Evolutionary conservation across 2,329 filamentous ascomycete species (phyloP).

Genomic region (Pseudocercospora pini-densiflorae): DNA sequence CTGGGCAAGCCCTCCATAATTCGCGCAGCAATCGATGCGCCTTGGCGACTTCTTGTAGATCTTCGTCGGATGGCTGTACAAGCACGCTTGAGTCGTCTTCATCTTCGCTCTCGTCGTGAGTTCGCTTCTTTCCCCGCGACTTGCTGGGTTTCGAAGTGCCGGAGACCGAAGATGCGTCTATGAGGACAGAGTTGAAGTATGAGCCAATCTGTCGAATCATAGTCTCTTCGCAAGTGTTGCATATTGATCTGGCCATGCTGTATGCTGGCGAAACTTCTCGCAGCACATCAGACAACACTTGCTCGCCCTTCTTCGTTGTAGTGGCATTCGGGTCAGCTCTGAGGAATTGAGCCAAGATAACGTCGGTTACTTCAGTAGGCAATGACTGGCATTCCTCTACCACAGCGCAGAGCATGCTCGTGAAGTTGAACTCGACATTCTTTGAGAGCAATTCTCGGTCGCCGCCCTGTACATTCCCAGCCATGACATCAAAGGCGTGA

Average conservation of each 20-base stretch:
- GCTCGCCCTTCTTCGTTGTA: slow-evolving; percentile 50
- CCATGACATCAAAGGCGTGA: slow-evolving; percentile 89
- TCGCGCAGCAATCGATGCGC: slow-evolving; percentile 89
- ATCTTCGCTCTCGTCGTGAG: slow-evolving; percentile 46
- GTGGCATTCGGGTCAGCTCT: slow-evolving; percentile 73
- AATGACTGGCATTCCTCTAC: slow-evolving; percentile 84
- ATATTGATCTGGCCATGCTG: slow-evolving; percentile 94
- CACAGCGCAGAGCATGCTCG: slow-evolving; percentile 78
- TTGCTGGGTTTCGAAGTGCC: slow-evolving; percentile 46
- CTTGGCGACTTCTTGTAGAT: slow-evolving; percentile 85
- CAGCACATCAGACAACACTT: slow-evolving; percentile 43
- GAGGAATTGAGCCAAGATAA: slow-evolving; percentile 94
- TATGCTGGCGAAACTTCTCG: slow-evolving; percentile 93
- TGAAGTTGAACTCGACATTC: slow-evolving; percentile 93
- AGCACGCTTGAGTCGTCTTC: slow-evolving; percentile 44
- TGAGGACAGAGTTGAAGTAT: slow-evolving; percentile 96
- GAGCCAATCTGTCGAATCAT: slow-evolving; percentile 94
- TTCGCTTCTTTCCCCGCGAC: slow-evolving; percentile 52
- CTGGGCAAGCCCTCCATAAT: slow-evolving; percentile 88
- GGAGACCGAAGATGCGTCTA: slow-evolving; percentile 68
- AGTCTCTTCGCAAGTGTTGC: slow-evolving; percentile 85
- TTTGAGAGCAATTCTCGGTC: slow-evolving; percentile 84
- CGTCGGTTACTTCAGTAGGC: slow-evolving; percentile 81
- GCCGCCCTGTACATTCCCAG: slow-evolving; percentile 72
- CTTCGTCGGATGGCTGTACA: slow-evolving; percentile 71